Conservation (phyloP, 768 basidiomycete species). For the Dioszegia crocea region DNA sequence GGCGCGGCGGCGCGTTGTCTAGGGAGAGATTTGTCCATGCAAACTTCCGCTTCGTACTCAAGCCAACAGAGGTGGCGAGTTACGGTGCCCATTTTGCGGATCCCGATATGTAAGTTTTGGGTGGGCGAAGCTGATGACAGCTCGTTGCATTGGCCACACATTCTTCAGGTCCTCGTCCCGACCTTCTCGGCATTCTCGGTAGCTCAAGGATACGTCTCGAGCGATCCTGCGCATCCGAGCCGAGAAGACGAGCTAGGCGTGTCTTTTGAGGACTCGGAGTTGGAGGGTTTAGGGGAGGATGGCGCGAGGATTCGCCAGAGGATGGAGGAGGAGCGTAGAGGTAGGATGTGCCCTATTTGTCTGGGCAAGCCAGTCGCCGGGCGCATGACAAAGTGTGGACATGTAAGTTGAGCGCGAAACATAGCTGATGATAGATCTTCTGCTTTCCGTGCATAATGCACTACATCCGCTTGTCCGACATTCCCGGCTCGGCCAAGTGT, state of each 20-base stretch:
- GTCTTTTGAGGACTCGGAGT: constrained; percentile 30
- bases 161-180: constrained; percentile 89
- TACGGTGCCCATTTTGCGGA: constrained; percentile 94
- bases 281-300: constrained; percentile 34
- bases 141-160: constrained; percentile 93
- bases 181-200: constrained; percentile 70
- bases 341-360: constrained; percentile 87
- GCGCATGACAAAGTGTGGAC: constrained; percentile 86
- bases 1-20: constrained; percentile 69
- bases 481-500: constrained; percentile 80
- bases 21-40: constrained; percentile 96
- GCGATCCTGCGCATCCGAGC: constrained; percentile 10
- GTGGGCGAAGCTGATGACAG: constrained; percentile 51
- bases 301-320: constrained; percentile 48
- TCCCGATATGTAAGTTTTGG: constrained; percentile 79
- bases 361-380: constrained; percentile 83
- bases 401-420: constrained; percentile 64
- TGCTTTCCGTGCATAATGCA: constrained; percentile 93
- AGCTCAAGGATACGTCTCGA: constrained; percentile 52
- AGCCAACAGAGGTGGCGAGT: constrained; percentile 66
- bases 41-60: constrained; percentile 92
- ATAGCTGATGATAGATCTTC: constrained; percentile 61
- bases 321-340: constrained; percentile 58
- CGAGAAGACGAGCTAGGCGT: constrained; percentile 13
- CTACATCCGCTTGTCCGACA: constrained; percentile 77